Evolutionary conservation across 2,329 filamentous ascomycete species (phyloP).

Genomic region (Sclerotinia trifoliorum): DNA sequence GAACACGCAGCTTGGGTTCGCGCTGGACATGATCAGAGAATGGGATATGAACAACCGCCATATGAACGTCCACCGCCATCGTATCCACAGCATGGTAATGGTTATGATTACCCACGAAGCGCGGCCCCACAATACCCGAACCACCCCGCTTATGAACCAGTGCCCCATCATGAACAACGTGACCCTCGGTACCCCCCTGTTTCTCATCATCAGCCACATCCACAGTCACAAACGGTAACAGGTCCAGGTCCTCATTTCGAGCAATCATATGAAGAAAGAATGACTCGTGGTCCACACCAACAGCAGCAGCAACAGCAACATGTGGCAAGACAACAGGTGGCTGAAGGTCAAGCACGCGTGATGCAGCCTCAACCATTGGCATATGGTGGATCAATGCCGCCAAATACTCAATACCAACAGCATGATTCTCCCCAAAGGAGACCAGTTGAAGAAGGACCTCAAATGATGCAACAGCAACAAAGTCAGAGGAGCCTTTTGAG

Average conservation of each 20-base stretch:
- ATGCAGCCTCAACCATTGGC: constrained; percentile 35
- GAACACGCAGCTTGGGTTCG: constrained; percentile 38
- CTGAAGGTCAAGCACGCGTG: constrained; percentile 41
- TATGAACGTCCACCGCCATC: constrained; percentile 26
- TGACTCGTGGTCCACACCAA: constrained; percentile 40
- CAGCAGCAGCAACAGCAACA: constrained; percentile 42
- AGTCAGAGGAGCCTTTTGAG: constrained; percentile 68
- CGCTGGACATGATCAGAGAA: constrained; percentile 32
- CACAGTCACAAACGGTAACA: constrained; percentile 40
- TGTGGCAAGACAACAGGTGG: constrained; percentile 38
- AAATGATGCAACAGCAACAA: constrained; percentile 56
- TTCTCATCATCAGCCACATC: constrained; percentile 39
- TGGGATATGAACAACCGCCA: constrained; percentile 24
- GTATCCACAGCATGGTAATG: constrained; percentile 26
- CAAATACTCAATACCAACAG: constrained; percentile 44
- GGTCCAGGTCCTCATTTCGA: constrained; percentile 39
- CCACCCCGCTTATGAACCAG: constrained; percentile 33
- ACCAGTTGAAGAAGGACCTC: constrained; percentile 48
- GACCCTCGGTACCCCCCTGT: constrained; percentile 40
- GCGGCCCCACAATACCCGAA: constrained; percentile 33
- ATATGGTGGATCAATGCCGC: constrained; percentile 42
- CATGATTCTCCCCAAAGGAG: constrained; percentile 48
- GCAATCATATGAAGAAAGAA: constrained; percentile 34
- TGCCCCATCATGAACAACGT: constrained; percentile 28
- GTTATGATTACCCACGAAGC: constrained; percentile 35